Conservation (phyloP, 2,329 filamentous ascomycete genomes). For the Colletotrichum higginsianum region DNA sequence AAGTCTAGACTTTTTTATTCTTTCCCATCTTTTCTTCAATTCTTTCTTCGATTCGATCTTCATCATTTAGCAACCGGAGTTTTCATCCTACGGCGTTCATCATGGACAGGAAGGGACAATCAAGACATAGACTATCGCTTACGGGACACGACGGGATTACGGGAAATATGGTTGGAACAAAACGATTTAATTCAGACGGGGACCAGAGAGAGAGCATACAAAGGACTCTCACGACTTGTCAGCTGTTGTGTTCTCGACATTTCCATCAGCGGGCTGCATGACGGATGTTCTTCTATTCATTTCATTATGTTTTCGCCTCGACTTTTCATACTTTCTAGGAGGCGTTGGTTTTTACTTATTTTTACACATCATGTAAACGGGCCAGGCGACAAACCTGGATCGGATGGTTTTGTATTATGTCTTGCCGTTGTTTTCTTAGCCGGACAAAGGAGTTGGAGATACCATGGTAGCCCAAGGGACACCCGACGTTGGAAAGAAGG, state of each 20-base stretch:
- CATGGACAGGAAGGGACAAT: conserved; percentile 44
- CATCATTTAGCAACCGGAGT: conserved; percentile 28
- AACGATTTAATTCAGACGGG: conserved; percentile 32
- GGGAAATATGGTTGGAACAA: conserved; percentile 19
- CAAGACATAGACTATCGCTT: conserved; percentile 41
- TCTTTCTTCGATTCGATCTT: too few relatives aligned
- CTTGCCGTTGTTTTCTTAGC: conserved; percentile 4
- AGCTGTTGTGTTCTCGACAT: conserved; percentile 37
- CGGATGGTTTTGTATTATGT: background rate
- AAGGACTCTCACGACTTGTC: conserved; percentile 38
- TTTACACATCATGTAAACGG: conserved; percentile 23
- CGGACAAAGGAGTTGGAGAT: conserved; percentile 38
- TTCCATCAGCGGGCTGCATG: conserved; percentile 39
- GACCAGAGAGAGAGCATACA: conserved; percentile 25
- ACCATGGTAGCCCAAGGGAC: conserved; percentile 32
- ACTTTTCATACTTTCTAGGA: conserved; percentile 23
- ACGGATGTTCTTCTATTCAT: conserved; percentile 10
- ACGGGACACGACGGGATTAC: conserved; percentile 36
- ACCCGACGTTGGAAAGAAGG: conserved; percentile 20
- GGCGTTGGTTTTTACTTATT: conserved; percentile 10
- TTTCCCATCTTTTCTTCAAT: too few relatives aligned
- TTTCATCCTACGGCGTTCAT: conserved; percentile 39
- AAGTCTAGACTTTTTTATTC: background rate
- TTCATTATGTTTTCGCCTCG: conserved; percentile 22
- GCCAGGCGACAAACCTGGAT: conserved; percentile 6